phyloP scores from a whole-genome alignment of 495 filamentous ascomycete species.

The Parathielavia hyrcaniae region DNA sequence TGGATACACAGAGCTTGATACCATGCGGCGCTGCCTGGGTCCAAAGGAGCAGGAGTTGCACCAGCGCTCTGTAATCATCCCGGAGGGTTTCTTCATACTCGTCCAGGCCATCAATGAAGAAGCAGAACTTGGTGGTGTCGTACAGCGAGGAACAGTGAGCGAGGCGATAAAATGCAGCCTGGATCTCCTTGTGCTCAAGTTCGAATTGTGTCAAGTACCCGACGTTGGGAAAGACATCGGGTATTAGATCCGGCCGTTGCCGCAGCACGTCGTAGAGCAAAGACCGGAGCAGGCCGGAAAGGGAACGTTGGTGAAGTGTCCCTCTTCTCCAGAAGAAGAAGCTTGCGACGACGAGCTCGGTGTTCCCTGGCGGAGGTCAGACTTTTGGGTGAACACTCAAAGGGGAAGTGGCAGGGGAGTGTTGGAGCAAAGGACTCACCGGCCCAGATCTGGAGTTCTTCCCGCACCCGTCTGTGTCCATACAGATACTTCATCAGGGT shows the following conservation, averaged over 20 bases:
- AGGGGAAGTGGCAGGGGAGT: neutral
- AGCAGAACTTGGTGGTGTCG: neutral
- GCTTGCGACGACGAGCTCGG: neutral
- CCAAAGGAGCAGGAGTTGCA: constrained; percentile 10
- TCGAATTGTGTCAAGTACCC: neutral
- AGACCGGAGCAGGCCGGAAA: neutral
- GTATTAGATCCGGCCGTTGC: neutral
- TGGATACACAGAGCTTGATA: constrained; percentile 42
- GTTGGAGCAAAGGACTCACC: neutral
- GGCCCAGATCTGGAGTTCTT: constrained; percentile 1
- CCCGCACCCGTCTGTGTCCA: neutral
- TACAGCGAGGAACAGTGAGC: neutral
- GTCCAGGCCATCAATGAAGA: constrained; percentile 31
- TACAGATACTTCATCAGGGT: constrained; percentile 9
- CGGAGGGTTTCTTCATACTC: constrained; percentile 28
- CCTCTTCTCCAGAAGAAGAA: constrained; percentile 12
- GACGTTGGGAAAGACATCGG: neutral
- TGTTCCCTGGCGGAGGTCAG: neutral
- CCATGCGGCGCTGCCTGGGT: constrained; percentile 10
- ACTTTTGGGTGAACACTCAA: too few species aligned
- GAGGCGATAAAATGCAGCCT: neutral
- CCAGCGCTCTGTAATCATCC: constrained; percentile 5
- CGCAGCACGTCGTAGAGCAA: constrained; percentile 9
- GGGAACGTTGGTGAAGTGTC: neutral
- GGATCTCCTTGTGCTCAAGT: neutral